Evolutionary conservation across 208 protist species (phyloP).

Genomic region (Crithidia expoeki): DNA sequence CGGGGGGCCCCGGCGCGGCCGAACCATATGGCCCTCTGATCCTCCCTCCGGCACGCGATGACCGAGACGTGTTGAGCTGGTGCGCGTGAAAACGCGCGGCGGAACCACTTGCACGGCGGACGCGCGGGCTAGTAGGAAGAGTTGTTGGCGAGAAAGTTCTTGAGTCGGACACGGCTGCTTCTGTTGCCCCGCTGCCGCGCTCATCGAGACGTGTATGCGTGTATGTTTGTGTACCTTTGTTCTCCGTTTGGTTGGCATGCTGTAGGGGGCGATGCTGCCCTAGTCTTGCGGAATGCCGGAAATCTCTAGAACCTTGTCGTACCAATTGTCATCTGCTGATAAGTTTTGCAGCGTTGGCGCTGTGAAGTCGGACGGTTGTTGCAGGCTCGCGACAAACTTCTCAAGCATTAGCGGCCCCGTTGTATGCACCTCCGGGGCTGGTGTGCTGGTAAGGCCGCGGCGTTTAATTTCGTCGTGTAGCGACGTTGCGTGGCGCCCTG

Average conservation of each 20-base stretch:
- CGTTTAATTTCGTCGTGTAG: constrained; percentile 47
- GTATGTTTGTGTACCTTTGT: neutral
- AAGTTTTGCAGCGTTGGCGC: constrained; percentile 38
- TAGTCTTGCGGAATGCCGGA: constrained; percentile 1
- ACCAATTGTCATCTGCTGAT: constrained; percentile 36
- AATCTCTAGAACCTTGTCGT: constrained; percentile 22
- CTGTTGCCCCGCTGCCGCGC: neutral
- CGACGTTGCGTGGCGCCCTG: constrained; percentile 64
- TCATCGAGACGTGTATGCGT: no score
- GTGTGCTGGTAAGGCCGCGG: neutral
- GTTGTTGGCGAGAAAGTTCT: neutral
- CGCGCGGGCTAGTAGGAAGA: neutral
- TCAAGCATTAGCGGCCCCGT: constrained; percentile 23
- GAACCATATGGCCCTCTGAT: no score
- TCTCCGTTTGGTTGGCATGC: no score
- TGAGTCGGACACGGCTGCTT: neutral
- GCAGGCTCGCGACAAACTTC: constrained; percentile 46
- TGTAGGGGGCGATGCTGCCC: no score
- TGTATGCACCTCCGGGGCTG: constrained; percentile 6
- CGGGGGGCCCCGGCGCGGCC: no score
- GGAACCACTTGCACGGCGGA: no score
- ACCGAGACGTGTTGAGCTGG: no score
- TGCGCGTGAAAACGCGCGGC: no score
- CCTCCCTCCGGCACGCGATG: no score
- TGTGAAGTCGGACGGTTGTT: constrained; percentile 30